These are phyloP conservation scores for Globisporangium mamillatum DNA, from an alignment of 352 stramenopile species.

Conservation along the genomic window DNA sequence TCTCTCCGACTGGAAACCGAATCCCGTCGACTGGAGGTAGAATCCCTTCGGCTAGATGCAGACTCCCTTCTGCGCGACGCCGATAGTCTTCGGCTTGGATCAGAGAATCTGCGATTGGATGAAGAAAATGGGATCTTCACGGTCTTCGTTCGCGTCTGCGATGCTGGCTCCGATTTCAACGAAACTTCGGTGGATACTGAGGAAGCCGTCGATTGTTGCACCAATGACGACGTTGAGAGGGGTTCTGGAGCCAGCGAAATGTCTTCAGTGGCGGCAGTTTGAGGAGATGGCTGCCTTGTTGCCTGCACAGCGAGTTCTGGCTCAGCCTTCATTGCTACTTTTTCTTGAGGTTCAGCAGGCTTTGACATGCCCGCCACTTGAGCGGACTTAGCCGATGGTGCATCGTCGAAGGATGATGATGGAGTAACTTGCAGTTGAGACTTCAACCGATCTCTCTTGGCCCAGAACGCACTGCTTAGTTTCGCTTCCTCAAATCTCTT, in stretches of 20 bases:
- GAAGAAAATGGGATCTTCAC: slow-evolving; percentile 13
- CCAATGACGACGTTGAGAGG: not conserved
- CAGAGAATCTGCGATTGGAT: slow-evolving; percentile 16
- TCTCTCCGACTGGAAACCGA: slow-evolving; percentile 11
- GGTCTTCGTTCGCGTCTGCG: slow-evolving; percentile 4
- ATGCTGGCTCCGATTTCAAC: slow-evolving; percentile 2
- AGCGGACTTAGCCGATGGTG: not conserved
- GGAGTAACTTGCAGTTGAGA: slow-evolving; percentile 25
- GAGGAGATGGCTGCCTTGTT: not conserved
- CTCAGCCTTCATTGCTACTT: slow-evolving; percentile 5
- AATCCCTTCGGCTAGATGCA: slow-evolving; percentile 11
- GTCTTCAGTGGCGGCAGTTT: not conserved
- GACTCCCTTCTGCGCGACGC: slow-evolving; percentile 6
- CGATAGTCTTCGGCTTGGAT: slow-evolving; percentile 11
- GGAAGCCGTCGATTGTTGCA: not conserved
- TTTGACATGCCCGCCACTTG: slow-evolving; percentile 1
- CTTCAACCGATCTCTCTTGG: slow-evolving; percentile 54
- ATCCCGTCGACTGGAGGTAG: slow-evolving; percentile 5
- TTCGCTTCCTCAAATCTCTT: slow-evolving; percentile 78
- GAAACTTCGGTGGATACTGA: not conserved
- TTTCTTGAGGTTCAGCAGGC: slow-evolving; percentile 4
- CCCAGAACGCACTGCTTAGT: slow-evolving; percentile 58
- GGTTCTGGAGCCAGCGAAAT: not conserved
- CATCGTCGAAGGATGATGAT: not conserved
- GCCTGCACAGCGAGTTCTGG: not conserved